These are phyloP conservation scores for Populus nigra DNA, from an alignment of 345 rosid genomes.

Conservation along the genomic window DNA sequence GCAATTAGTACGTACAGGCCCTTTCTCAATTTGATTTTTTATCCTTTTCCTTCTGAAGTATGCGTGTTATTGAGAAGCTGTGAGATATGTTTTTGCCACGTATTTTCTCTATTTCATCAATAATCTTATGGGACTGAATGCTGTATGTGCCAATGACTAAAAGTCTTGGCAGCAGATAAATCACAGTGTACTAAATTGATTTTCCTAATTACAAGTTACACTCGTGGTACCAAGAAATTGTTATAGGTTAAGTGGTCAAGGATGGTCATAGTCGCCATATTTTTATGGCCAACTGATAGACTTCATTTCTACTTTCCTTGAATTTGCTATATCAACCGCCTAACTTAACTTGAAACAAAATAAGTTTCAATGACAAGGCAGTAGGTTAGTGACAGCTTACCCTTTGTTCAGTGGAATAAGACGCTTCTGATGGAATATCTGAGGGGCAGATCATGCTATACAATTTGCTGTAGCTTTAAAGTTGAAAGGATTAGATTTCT, in stretches of 20 bases:
- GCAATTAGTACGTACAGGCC: neutral
- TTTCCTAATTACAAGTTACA: neutral
- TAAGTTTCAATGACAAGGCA: neutral
- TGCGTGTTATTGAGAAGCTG: neutral
- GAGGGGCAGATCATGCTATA: neutral
- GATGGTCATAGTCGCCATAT: neutral
- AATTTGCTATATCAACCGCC: neutral
- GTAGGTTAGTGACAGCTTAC: neutral
- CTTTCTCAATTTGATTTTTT: neutral
- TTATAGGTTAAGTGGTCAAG: neutral
- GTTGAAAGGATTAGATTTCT: neutral
- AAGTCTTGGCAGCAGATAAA: neutral
- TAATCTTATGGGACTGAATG: neutral
- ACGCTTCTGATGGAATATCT: neutral
- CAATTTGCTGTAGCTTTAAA: neutral
- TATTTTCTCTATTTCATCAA: neutral
- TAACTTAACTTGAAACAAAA: neutral
- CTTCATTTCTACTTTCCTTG: neutral
- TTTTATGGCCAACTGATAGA: neutral
- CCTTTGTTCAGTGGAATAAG: neutral
- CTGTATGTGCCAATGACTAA: neutral
- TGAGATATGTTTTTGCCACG: neutral
- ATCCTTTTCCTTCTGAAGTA: neutral
- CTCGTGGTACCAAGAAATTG: neutral
- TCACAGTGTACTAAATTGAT: neutral